These are phyloP conservation scores for Elsinoe arachidis DNA, from an alignment of 2,329 filamentous ascomycete species.

Conservation along the genomic window DNA sequence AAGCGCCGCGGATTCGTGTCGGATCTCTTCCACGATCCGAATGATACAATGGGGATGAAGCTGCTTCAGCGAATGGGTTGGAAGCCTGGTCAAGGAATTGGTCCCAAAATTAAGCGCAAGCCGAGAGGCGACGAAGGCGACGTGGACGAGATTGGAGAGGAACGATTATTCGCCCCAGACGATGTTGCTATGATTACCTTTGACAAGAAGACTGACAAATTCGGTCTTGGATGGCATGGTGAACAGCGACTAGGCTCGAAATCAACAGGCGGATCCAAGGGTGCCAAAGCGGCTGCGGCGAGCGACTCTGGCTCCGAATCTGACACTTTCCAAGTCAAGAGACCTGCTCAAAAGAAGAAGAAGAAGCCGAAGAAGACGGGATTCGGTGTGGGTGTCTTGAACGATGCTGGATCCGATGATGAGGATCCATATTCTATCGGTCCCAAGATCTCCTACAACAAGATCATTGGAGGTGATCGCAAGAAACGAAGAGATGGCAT, in stretches of 20 bases:
- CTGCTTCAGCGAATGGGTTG: constrained; percentile 89
- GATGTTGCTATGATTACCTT: constrained; percentile 63
- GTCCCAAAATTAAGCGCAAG: constrained; percentile 69
- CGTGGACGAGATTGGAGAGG: constrained; percentile 25
- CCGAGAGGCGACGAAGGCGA: constrained; percentile 55
- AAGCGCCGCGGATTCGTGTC: constrained; percentile 50
- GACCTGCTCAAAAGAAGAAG: constrained; percentile 34
- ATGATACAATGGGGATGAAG: constrained; percentile 80
- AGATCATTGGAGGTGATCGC: constrained; percentile 70
- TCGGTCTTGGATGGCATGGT: constrained; percentile 60
- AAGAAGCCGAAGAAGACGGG: constrained; percentile 55
- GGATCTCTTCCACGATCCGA: constrained; percentile 61
- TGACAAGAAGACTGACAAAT: constrained; percentile 56
- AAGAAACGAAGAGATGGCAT: constrained; percentile 53
- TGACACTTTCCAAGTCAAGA: constrained; percentile 21
- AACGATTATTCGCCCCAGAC: constrained; percentile 76
- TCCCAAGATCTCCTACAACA: constrained; percentile 80
- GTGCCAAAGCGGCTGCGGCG: constrained; percentile 5
- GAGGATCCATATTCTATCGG: constrained; percentile 92
- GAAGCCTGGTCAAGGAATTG: constrained; percentile 87
- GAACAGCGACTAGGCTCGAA: constrained; percentile 44
- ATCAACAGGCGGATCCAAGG: neutral
- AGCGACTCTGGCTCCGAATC: constrained; percentile 22
- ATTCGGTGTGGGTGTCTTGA: constrained; percentile 80
- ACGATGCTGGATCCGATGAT: constrained; percentile 89